Conservation (phyloP, 2,329 filamentous ascomycete genomes). For the Colletotrichum ledebouriae region DNA sequence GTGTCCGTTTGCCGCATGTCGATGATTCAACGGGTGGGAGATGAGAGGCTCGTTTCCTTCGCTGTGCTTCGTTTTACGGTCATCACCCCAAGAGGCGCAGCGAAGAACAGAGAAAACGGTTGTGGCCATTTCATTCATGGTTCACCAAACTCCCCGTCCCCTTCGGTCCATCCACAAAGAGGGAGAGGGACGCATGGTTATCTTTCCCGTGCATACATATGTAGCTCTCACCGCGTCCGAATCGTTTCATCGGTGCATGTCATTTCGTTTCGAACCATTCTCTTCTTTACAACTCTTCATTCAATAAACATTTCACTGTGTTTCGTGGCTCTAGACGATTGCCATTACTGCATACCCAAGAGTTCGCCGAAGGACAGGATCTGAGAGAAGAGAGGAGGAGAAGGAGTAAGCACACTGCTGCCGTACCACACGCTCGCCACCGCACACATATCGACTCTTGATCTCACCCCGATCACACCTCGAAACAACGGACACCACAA, state of each 20-base stretch:
- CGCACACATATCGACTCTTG: too few species aligned
- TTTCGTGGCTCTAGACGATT: neutral
- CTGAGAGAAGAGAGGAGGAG: neutral
- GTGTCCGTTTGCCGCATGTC: conserved; percentile 24
- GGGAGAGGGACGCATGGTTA: neutral
- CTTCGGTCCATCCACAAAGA: neutral
- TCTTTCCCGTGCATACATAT: conserved; percentile 23
- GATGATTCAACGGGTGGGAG: neutral
- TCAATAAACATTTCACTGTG: neutral
- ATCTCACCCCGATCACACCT: neutral
- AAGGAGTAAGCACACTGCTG: neutral
- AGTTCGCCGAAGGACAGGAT: neutral
- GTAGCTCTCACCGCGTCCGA: neutral
- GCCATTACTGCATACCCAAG: neutral
- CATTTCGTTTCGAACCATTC: conserved; percentile 15
- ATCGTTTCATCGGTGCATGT: conserved; percentile 15
- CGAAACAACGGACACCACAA: too few species aligned
- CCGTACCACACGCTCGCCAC: neutral
- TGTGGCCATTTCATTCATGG: neutral
- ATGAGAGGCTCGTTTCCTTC: conserved; percentile 19
- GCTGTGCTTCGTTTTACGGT: conserved; percentile 17
- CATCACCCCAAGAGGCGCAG: neutral
- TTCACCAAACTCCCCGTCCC: neutral
- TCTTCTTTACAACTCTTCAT: neutral
- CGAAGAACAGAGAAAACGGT: neutral